Percentiles rank a stretch among this genome's conserved stretches.
phyloP scores from a whole-genome alignment of 1,284 basidiomycete genomes.

The Cystobasidium sp. region DNA sequence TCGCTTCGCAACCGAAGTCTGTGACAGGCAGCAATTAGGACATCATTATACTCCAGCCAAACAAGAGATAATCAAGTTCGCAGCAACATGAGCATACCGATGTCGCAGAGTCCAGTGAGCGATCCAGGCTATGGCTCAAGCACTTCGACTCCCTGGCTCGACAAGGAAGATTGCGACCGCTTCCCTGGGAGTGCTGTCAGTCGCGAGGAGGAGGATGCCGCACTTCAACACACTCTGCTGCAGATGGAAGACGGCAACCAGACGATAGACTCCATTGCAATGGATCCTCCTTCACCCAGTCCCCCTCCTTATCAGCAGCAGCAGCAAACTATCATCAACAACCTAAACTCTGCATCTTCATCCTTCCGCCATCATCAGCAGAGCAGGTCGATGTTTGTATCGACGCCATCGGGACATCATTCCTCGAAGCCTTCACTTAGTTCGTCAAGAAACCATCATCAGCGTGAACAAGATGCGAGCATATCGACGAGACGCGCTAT shows the following conservation, averaged over 20 bases:
- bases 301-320: not conserved
- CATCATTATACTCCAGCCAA: too few species aligned
- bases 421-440: slow-evolving; percentile 10
- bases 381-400: slow-evolving; percentile 8
- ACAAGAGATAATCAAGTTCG: too few species aligned
- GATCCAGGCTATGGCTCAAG: slow-evolving; percentile 26
- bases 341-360: not conserved
- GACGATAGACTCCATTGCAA: not conserved
- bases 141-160: slow-evolving; percentile 26
- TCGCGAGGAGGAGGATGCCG: not conserved
- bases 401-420: not conserved
- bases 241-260: slow-evolving; percentile 13
- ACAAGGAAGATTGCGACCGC: slow-evolving; percentile 17
- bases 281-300: slow-evolving; percentile 4
- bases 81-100: not conserved
- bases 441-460: not conserved
- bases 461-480: slow-evolving; percentile 3
- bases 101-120: slow-evolving; percentile 25
- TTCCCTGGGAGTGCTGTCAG: slow-evolving; percentile 1
- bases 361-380: not conserved
- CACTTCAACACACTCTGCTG: slow-evolving; percentile 18
- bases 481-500: slow-evolving; percentile 9
- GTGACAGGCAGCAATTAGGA: too few species aligned
- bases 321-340: not conserved
- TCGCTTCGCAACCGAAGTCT: too few species aligned